These are phyloP conservation scores for Mucor indicus DNA, from an alignment of 371 early-diverging fungal species.

Conservation along the genomic window DNA sequence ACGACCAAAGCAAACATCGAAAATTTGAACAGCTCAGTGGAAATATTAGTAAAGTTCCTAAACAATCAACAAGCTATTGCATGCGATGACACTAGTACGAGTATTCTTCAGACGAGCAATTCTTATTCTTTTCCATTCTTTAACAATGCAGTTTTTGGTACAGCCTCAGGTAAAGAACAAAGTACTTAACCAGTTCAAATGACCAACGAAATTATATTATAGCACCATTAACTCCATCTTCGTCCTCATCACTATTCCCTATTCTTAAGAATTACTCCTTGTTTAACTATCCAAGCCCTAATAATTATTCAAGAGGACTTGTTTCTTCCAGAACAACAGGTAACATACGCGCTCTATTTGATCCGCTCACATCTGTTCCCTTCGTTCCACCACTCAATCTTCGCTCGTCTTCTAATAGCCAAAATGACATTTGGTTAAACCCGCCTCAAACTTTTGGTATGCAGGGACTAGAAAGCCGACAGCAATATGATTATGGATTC, in stretches of 20 bases:
- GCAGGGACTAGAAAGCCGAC: conserved; percentile 21
- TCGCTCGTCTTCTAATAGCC: conserved; percentile 10
- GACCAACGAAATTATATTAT: conserved; percentile 2
- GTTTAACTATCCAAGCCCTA: conserved; percentile 19
- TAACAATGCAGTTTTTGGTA: conserved; percentile 5
- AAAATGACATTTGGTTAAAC: conserved; percentile 22
- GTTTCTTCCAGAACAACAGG: conserved; percentile 32
- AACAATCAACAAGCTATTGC: conserved; percentile 19
- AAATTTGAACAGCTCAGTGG: conserved; percentile 10
- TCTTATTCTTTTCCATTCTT: conserved; percentile 4
- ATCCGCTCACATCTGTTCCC: conserved; percentile 13
- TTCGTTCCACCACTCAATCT: conserved; percentile 17
- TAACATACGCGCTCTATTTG: conserved; percentile 43
- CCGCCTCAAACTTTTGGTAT: conserved; percentile 12
- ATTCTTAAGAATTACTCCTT: conserved; percentile 18
- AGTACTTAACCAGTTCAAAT: not conserved
- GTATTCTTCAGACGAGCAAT: not conserved
- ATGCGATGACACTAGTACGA: conserved; percentile 15
- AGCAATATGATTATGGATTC: conserved; percentile 20
- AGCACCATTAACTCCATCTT: conserved; percentile 16
- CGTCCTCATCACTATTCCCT: conserved; percentile 15
- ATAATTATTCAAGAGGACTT: conserved; percentile 32
- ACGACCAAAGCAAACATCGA: conserved; percentile 19
- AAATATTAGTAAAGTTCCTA: conserved; percentile 13
- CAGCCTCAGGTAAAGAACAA: conserved; percentile 4